phyloP scores from a whole-genome alignment of 805 yeast genomes.

The Scheffersomyces ergatensis region DNA sequence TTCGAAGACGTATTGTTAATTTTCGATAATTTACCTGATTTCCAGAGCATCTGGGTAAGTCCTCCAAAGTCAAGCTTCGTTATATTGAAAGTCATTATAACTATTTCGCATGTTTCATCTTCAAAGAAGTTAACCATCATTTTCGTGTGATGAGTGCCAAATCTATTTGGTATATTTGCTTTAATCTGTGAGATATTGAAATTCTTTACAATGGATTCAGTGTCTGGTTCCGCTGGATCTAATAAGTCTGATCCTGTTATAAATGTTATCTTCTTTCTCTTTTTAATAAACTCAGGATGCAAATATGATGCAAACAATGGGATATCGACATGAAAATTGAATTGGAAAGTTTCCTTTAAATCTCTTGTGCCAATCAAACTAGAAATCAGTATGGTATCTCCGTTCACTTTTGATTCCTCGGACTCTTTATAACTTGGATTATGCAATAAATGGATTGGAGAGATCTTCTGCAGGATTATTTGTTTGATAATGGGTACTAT shows the following conservation, averaged over 20 bases:
- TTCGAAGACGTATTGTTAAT: conserved; percentile 8
- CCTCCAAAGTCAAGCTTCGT: conserved; percentile 51
- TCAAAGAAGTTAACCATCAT: conserved; percentile 57
- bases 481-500: neutral
- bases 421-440: conserved; percentile 21
- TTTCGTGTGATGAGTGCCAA: conserved; percentile 63
- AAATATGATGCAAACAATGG: conserved; percentile 33
- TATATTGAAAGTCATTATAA: conserved; percentile 59
- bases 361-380: conserved; percentile 30
- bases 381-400: conserved; percentile 23
- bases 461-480: conserved; percentile 1
- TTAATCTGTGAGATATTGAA: conserved; percentile 28
- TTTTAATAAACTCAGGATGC: conserved; percentile 18
- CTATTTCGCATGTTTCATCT: conserved; percentile 47
- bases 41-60: conserved; percentile 69
- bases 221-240: conserved; percentile 8
- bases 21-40: conserved; percentile 42
- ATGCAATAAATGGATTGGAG: conserved; percentile 22
- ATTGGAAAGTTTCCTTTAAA: conserved; percentile 39
- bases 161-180: conserved; percentile 30
- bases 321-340: conserved; percentile 48
- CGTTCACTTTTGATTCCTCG: conserved; percentile 13
- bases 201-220: conserved; percentile 10
- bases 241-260: conserved; percentile 25
- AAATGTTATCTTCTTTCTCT: conserved; percentile 22